These are phyloP conservation scores for Calonectria montana DNA, from an alignment of 2,329 filamentous ascomycete species.

Conservation along the genomic window DNA sequence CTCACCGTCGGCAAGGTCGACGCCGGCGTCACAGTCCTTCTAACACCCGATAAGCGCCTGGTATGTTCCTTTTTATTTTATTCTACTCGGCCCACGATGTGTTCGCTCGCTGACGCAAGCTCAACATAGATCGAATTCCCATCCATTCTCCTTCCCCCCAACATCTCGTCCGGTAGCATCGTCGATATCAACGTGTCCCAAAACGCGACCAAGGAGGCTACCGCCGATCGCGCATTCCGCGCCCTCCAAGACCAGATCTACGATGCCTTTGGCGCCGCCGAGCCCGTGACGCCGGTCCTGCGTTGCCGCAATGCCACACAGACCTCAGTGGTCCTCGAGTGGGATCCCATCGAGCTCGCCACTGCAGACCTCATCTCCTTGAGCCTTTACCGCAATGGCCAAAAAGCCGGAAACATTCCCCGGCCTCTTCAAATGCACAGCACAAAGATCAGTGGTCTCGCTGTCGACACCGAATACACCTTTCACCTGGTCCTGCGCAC, in stretches of 20 bases:
- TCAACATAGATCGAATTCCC: slow-evolving; percentile 90
- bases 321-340: slow-evolving; percentile 97
- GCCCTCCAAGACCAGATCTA: slow-evolving; percentile 91
- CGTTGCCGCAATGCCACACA: slow-evolving; percentile 97
- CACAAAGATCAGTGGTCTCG: slow-evolving; percentile 96
- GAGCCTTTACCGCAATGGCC: slow-evolving; percentile 93
- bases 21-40: slow-evolving; percentile 94
- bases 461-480: slow-evolving; percentile 95
- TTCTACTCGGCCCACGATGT: not conserved
- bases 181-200: slow-evolving; percentile 96
- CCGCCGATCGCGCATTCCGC: slow-evolving; percentile 81
- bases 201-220: slow-evolving; percentile 82
- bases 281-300: slow-evolving; percentile 81
- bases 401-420: slow-evolving; percentile 96
- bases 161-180: slow-evolving; percentile 95
- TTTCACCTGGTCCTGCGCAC: slow-evolving; percentile 95
- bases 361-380: slow-evolving; percentile 92
- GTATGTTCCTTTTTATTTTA: slow-evolving; percentile 67
- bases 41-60: slow-evolving; percentile 96
- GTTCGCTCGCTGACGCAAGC: not conserved
- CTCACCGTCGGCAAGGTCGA: slow-evolving; percentile 99
- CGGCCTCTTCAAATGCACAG: slow-evolving; percentile 87
- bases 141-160: slow-evolving; percentile 93
- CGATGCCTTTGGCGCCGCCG: slow-evolving; percentile 83
- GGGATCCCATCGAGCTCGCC: slow-evolving; percentile 93